Evolutionary conservation across 176 grass and related monocot species (phyloP), one percentile per base, ranked within the genome.

Genomic region (Oryza glumipatula): DNA sequence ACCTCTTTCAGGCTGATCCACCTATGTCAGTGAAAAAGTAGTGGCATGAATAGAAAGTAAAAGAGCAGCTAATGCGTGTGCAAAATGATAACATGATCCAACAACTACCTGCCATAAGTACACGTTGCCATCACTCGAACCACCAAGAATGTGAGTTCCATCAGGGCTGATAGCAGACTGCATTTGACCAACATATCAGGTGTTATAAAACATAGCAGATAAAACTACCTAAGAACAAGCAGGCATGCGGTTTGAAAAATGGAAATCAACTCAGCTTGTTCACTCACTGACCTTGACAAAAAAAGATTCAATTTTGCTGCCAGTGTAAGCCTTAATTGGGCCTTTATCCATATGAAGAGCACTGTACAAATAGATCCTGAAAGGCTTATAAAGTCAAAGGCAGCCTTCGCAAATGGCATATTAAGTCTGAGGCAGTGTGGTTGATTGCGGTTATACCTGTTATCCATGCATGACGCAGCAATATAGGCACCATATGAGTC

Each of bases 231-330:
- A 88, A 46, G 65, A 10, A 30, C 26, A 23, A 63, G 21, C 58
- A 63, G 58, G 58, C 21, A 43, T 43, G 11, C 11, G n/a, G 4
- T 33, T 68, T 51, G 14, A 69, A 77, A 33, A 48, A 36, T 30
- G 11, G 43, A 77, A 23, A 32, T 9, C 46, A 60, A 85, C 38
- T 30, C 16, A 86, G 65, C 51, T 36, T 14, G 9, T 32, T 41
- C 6, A 63, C 52, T 76, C 76, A 73, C 89, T 88, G 54, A 88
- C 92, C 92, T 99, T 99, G 11, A 96, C 96, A 91, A 94, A 99
- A 76, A 99, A 99, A 68, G 93, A 99, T 32, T 94, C 93, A 2
- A 99, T 94, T 96, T 92, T 99, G 76, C 96, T 96, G 41, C 96
- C 91, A 64, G 66, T 68, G 75, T 89, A 96, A 73, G 86, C 43